Evolutionary conservation across 495 filamentous ascomycete genomes (phyloP).

Genomic region (Daldinia concentrica): DNA sequence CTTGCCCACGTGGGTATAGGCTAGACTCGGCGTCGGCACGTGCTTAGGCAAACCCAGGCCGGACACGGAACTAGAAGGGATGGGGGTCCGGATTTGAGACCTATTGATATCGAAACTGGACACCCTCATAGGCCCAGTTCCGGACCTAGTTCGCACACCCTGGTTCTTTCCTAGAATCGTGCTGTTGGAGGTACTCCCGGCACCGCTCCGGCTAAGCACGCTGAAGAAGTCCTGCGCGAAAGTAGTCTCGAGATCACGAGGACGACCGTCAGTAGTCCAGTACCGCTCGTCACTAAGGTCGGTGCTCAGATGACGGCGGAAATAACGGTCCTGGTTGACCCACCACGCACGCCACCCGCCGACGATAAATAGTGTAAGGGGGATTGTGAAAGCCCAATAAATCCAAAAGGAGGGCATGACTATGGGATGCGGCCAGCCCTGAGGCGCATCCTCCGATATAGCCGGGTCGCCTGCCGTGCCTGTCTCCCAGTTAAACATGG

Average conservation of each 20-base stretch:
- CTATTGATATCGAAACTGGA: constrained; percentile 12
- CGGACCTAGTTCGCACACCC: background rate
- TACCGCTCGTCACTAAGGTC: constrained; percentile 49
- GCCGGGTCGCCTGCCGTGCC: constrained; percentile 43
- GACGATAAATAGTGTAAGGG: constrained; percentile 46
- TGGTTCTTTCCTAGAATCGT: constrained; percentile 35
- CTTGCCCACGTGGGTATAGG: constrained; percentile 4
- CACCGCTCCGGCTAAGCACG: constrained; percentile 40
- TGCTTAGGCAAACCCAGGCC: constrained; percentile 24
- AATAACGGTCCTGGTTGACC: constrained; percentile 49
- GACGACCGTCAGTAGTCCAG: constrained; percentile 48
- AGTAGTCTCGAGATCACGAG: constrained; percentile 45
- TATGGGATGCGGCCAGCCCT: constrained; percentile 35
- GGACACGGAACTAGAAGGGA: background rate
- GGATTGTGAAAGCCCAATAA: constrained; percentile 48
- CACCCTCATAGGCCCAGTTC: background rate
- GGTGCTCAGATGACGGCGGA: constrained; percentile 46
- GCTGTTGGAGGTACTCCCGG: constrained; percentile 34
- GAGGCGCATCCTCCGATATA: constrained; percentile 26
- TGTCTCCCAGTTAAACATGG: constrained; percentile 47
- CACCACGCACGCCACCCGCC: constrained; percentile 48
- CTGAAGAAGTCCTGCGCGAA: constrained; percentile 50
- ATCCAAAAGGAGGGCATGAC: constrained; percentile 50
- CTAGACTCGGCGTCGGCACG: constrained; percentile 11
- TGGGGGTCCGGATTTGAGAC: constrained; percentile 17